phyloP scores from a whole-genome alignment of 176 grass and related monocot genomes.

The Eleusine indica region DNA sequence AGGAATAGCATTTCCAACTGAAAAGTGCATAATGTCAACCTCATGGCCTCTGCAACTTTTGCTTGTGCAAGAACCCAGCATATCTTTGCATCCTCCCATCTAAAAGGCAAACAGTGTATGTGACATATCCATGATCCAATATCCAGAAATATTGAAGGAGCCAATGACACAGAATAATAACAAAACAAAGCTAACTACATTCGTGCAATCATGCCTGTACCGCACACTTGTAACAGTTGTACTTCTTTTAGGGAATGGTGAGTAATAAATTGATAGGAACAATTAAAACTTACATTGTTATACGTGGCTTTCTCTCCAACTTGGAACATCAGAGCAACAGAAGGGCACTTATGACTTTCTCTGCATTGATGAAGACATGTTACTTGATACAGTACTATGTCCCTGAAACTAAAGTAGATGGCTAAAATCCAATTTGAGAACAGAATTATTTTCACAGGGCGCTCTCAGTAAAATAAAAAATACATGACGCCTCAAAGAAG shows the following conservation, averaged over 20 bases:
- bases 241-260: background rate
- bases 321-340: slow-evolving; percentile 99
- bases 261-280: slow-evolving; percentile 1
- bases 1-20: slow-evolving; percentile 94
- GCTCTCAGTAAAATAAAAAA: slow-evolving; percentile 26
- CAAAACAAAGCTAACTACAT: slow-evolving; percentile 22
- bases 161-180: background rate
- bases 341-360: slow-evolving; percentile 69
- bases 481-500: slow-evolving; percentile 22
- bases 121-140: background rate
- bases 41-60: slow-evolving; percentile 86
- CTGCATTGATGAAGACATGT: slow-evolving; percentile 55
- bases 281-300: slow-evolving; percentile 69
- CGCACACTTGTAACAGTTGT: slow-evolving; percentile 29
- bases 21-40: slow-evolving; percentile 98
- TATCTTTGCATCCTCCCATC: slow-evolving; percentile 90
- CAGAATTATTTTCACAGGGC: background rate
- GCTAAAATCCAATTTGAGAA: slow-evolving; percentile 17
- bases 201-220: background rate
- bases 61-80: slow-evolving; percentile 68
- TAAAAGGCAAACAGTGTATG: slow-evolving; percentile 45
- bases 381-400: slow-evolving; percentile 23
- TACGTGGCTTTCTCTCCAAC: slow-evolving; percentile 89
- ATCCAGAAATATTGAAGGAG: background rate
- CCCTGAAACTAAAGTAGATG: slow-evolving; percentile 30